Percentiles rank a stretch among this genome's conserved stretches.
These are phyloP conservation scores for Sequoiadendron giganteum DNA, from an alignment of 75 land plant species.

Conservation along the genomic window DNA sequence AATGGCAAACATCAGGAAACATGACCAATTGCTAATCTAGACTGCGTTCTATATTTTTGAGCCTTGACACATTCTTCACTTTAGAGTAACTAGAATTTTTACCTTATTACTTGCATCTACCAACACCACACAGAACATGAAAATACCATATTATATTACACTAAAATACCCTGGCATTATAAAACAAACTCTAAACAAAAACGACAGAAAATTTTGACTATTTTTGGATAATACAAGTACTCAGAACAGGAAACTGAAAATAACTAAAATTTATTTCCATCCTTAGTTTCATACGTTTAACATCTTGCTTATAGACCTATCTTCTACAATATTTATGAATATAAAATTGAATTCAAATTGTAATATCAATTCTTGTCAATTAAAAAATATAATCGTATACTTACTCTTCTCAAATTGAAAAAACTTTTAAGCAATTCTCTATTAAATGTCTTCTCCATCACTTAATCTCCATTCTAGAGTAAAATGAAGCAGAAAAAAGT, in stretches of 20 bases:
- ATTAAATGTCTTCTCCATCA: neutral
- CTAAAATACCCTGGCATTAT: neutral
- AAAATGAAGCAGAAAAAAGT: neutral
- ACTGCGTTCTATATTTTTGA: neutral
- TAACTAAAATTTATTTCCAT: neutral
- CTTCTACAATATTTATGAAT: neutral
- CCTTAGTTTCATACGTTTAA: neutral
- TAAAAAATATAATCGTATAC: neutral
- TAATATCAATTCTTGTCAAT: neutral
- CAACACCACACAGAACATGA: constrained; percentile 4
- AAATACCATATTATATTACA: neutral
- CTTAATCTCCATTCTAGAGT: neutral
- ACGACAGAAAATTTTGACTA: neutral
- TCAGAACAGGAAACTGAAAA: neutral
- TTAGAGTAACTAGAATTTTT: neutral
- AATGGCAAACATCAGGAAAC: neutral
- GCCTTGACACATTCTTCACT: neutral
- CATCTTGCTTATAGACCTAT: neutral
- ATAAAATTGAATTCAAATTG: neutral
- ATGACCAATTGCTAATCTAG: neutral
- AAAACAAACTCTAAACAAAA: neutral
- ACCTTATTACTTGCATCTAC: constrained; percentile 6
- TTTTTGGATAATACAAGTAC: neutral
- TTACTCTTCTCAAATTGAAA: neutral
- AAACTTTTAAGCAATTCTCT: neutral